Conservation (phyloP, 495 filamentous ascomycete genomes). For the Darksidea phi region DNA sequence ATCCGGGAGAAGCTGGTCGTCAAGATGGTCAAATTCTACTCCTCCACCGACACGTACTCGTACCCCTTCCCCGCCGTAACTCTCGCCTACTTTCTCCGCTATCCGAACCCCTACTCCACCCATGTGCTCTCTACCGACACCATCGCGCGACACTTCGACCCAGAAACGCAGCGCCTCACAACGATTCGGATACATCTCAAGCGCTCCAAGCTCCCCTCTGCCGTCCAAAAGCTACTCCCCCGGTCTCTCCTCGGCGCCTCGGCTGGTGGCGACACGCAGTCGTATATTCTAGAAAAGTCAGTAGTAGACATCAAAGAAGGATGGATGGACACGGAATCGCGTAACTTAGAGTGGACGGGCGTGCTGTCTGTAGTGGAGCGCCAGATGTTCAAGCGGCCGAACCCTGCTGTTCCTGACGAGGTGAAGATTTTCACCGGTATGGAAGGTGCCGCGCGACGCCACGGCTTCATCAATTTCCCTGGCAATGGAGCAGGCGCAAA, state of each 20-base stretch:
- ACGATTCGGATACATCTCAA: constrained; percentile 92
- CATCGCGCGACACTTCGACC: constrained; percentile 81
- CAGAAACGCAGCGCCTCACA: constrained; percentile 72
- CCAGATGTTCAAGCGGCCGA: constrained; percentile 67
- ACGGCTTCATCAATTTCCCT: constrained; percentile 29
- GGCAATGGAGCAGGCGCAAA: constrained; percentile 33
- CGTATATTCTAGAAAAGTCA: constrained; percentile 89
- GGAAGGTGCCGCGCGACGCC: constrained; percentile 24
- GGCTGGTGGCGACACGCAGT: constrained; percentile 65
- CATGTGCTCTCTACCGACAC: constrained; percentile 97
- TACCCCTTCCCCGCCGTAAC: constrained; percentile 90
- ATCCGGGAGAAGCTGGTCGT: not conserved
- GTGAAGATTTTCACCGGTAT: constrained; percentile 14
- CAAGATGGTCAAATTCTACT: constrained; percentile 81
- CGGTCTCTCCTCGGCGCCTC: constrained; percentile 67
- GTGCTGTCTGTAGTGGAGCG: constrained; percentile 89
- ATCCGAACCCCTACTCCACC: constrained; percentile 93
- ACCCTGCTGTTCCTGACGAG: constrained; percentile 23
- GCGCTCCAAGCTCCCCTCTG: constrained; percentile 81
- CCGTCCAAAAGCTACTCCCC: constrained; percentile 78
- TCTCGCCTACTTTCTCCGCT: constrained; percentile 97
- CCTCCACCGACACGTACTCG: constrained; percentile 82
- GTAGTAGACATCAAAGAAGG: constrained; percentile 86
- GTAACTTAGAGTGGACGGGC: constrained; percentile 64
- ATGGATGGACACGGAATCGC: constrained; percentile 56